phyloP scores from a whole-genome alignment of 2,329 filamentous ascomycete genomes.

The Venturiaceae sp. region DNA sequence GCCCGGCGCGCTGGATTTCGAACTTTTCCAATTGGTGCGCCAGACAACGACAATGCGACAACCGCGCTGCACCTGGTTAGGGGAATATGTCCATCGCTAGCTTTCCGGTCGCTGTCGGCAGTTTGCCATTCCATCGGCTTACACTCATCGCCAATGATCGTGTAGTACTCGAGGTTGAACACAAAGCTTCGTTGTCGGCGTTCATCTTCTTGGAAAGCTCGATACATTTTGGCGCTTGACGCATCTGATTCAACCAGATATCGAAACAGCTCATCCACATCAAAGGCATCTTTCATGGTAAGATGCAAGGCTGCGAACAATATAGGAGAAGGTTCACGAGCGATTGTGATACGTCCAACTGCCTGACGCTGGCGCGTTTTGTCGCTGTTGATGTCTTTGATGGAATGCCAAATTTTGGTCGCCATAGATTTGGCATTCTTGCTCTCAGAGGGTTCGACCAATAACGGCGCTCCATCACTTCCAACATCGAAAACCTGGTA shows the following conservation, averaged over 20 bases:
- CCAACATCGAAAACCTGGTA: constrained; percentile 53
- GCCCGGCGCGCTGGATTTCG: constrained; percentile 40
- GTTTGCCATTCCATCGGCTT: constrained; percentile 51
- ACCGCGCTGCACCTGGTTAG: constrained; percentile 51
- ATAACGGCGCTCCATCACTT: too few species aligned
- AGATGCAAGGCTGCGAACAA: constrained; percentile 51
- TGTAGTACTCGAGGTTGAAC: constrained; percentile 58
- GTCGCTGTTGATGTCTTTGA: constrained; percentile 31
- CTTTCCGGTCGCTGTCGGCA: constrained; percentile 36
- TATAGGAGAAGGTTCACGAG: constrained; percentile 51
- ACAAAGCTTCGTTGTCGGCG: constrained; percentile 48
- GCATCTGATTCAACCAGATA: constrained; percentile 41
- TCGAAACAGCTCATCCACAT: constrained; percentile 51
- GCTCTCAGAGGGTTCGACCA: too few species aligned
- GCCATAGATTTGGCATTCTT: too few species aligned
- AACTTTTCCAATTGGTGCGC: constrained; percentile 39
- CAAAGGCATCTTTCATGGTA: constrained; percentile 47
- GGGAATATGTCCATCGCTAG: constrained; percentile 42
- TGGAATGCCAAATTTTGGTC: neutral
- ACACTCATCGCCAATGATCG: constrained; percentile 45
- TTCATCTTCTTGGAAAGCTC: constrained; percentile 35
- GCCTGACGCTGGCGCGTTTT: constrained; percentile 17
- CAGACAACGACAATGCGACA: constrained; percentile 47
- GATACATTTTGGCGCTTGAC: constrained; percentile 36
- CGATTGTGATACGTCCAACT: constrained; percentile 49